These are phyloP conservation scores for Talaromyces adpressus DNA, from an alignment of 495 filamentous ascomycete genomes.

Conservation along the genomic window DNA sequence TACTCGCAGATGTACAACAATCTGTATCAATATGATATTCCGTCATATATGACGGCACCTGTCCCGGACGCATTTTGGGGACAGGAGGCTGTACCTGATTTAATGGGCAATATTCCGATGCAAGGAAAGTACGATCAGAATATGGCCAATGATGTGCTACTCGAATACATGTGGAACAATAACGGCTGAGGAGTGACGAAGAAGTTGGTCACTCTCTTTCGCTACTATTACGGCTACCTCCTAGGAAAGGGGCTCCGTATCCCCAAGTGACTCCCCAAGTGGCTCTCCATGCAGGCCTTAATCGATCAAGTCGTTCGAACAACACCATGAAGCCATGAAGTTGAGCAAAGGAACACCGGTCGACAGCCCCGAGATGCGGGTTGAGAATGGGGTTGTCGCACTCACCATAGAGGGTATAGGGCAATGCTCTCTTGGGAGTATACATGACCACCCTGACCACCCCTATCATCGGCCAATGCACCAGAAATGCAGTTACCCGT, in stretches of 20 bases:
- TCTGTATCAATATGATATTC: background rate
- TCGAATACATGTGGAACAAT: background rate
- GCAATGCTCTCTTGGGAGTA: background rate
- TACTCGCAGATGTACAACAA: background rate
- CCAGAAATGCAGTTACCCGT: background rate
- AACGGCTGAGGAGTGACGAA: background rate
- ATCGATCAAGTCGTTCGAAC: background rate
- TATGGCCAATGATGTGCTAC: background rate
- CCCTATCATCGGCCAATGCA: background rate
- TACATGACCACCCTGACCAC: background rate
- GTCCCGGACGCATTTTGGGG: background rate
- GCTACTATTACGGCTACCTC: background rate
- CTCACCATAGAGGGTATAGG: background rate
- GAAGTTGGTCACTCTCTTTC: background rate
- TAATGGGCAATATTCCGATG: background rate
- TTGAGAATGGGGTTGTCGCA: background rate
- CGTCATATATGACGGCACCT: background rate
- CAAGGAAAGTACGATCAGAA: background rate
- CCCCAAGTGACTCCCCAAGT: background rate
- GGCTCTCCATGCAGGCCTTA: background rate
- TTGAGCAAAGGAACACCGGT: background rate
- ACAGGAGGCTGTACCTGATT: background rate
- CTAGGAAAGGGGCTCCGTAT: background rate
- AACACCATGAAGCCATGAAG: background rate
- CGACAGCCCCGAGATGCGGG: background rate